A percentile compares a stretch with the other conserved stretches of the same genome.
Conservation (phyloP, 2,329 filamentous ascomycete genomes). For the Penicillium verrucosum region DNA sequence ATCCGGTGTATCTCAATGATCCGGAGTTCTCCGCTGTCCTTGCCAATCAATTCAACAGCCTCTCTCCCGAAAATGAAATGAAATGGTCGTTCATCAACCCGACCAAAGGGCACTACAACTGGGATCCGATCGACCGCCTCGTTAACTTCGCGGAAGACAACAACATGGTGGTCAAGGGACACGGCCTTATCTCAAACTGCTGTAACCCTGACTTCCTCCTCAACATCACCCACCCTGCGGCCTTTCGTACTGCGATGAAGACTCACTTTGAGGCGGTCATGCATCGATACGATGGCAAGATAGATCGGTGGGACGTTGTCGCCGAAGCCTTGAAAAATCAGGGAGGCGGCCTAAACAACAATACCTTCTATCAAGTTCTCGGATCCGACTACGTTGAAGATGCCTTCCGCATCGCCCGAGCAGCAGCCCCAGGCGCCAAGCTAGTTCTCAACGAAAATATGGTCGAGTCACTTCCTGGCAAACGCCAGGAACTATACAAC, state of each 20-base stretch:
- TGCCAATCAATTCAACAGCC: conserved; percentile 10
- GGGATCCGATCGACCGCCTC: conserved; percentile 6
- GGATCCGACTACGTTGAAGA: conserved; percentile 1
- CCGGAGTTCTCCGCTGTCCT: conserved; percentile 6
- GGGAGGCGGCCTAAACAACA: too few relatives aligned
- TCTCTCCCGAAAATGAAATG: conserved; percentile 14
- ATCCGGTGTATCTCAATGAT: neutral
- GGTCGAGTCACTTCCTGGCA: neutral
- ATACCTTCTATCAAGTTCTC: too few relatives aligned
- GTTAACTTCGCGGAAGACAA: conserved; percentile 7
- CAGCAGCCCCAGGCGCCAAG: conserved; percentile 7
- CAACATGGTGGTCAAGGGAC: conserved; percentile 9
- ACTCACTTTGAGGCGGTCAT: too few relatives aligned
- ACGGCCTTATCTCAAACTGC: conserved; percentile 15
- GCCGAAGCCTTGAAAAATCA: too few relatives aligned
- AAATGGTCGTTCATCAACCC: conserved; percentile 11
- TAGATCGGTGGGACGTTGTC: too few relatives aligned
- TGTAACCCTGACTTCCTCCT: conserved; percentile 11
- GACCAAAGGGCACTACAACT: conserved; percentile 14
- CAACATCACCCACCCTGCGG: too few relatives aligned
- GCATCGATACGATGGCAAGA: too few relatives aligned
- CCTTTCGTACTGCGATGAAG: too few relatives aligned
- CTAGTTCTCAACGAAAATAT: conserved; percentile 11
- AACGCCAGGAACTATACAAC: neutral
- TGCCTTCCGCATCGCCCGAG: conserved; percentile 9